These are phyloP conservation scores for Narthecium ossifragum DNA, from an alignment of 106 monocot genomes.

Conservation along the genomic window DNA sequence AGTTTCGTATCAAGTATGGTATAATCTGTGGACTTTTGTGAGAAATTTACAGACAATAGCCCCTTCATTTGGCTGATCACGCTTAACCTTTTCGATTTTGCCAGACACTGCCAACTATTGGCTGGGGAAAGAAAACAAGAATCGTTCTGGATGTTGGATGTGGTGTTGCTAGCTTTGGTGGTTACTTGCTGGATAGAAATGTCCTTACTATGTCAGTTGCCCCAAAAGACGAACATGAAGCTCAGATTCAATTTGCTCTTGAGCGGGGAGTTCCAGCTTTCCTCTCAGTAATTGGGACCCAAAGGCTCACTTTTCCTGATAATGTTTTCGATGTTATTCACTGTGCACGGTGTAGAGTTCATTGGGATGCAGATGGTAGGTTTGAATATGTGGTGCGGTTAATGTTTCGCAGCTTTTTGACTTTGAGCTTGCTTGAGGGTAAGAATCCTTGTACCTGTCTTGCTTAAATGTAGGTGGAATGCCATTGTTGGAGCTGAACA, in stretches of 20 bases:
- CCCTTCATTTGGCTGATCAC: too few relatives aligned
- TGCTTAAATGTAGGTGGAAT: constrained; percentile 58
- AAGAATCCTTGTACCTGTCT: background rate
- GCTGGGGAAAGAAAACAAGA: constrained; percentile 78
- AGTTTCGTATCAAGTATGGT: constrained; percentile 3
- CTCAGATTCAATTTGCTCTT: constrained; percentile 94
- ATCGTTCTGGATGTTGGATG: constrained; percentile 95
- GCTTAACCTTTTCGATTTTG: constrained; percentile 1
- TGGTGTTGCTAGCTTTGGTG: constrained; percentile 98
- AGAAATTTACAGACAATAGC: too few relatives aligned
- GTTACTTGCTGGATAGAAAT: constrained; percentile 55
- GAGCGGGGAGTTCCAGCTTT: constrained; percentile 89
- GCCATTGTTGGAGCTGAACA: constrained; percentile 86
- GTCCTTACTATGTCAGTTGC: constrained; percentile 87
- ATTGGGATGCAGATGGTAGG: constrained; percentile 88
- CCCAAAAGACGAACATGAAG: constrained; percentile 92
- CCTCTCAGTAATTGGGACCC: constrained; percentile 72
- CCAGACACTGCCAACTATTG: constrained; percentile 60
- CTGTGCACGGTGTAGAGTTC: constrained; percentile 84
- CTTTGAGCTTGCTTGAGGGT: too few relatives aligned
- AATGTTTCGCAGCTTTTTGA: background rate
- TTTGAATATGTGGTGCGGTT: background rate
- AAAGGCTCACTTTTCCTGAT: constrained; percentile 74
- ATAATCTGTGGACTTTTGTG: too few relatives aligned
- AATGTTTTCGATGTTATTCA: constrained; percentile 82